phyloP scores from a whole-genome alignment of 768 basidiomycete genomes.

The Pisolithus tinctorius region DNA sequence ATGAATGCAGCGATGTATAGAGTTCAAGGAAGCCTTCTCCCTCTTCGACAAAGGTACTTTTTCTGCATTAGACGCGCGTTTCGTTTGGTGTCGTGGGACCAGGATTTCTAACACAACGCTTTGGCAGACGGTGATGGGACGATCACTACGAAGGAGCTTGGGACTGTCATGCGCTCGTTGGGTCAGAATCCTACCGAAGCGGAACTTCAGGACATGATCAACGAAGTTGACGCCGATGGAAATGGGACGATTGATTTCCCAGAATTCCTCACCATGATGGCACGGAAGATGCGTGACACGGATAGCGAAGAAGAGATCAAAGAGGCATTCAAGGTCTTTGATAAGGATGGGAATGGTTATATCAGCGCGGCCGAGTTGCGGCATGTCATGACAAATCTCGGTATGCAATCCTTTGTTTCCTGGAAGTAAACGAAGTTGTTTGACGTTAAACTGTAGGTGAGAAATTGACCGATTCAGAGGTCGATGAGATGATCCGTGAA shows the following conservation, averaged over 20 bases:
- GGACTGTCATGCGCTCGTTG: slow-evolving; percentile 88
- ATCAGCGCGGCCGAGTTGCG: slow-evolving; percentile 83
- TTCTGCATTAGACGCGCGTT: slow-evolving; percentile 12
- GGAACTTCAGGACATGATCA: slow-evolving; percentile 93
- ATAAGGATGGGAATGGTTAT: slow-evolving; percentile 91
- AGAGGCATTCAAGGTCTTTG: slow-evolving; percentile 96
- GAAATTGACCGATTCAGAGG: slow-evolving; percentile 80
- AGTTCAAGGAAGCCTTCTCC: slow-evolving; percentile 99
- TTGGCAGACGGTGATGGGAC: slow-evolving; percentile 82
- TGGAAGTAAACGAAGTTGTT: neutral
- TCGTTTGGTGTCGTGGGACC: neutral
- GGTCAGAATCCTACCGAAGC: slow-evolving; percentile 92
- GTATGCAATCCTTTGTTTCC: slow-evolving; percentile 33
- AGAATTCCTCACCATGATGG: slow-evolving; percentile 82
- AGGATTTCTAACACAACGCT: neutral
- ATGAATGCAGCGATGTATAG: slow-evolving; percentile 32
- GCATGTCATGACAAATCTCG: slow-evolving; percentile 88
- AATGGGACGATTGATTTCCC: slow-evolving; percentile 85
- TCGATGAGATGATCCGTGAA: slow-evolving; percentile 96
- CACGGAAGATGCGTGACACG: slow-evolving; percentile 85
- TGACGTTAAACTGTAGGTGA: slow-evolving; percentile 45
- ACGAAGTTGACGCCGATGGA: slow-evolving; percentile 86
- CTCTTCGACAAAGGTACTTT: slow-evolving; percentile 86
- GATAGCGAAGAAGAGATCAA: slow-evolving; percentile 93
- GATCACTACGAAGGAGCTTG: slow-evolving; percentile 85